Percentiles rank a stretch among this genome's conserved stretches.
Evolutionary conservation across 116 monocot genomes (phyloP).

Genomic region (Trichopus zeylanicus): DNA sequence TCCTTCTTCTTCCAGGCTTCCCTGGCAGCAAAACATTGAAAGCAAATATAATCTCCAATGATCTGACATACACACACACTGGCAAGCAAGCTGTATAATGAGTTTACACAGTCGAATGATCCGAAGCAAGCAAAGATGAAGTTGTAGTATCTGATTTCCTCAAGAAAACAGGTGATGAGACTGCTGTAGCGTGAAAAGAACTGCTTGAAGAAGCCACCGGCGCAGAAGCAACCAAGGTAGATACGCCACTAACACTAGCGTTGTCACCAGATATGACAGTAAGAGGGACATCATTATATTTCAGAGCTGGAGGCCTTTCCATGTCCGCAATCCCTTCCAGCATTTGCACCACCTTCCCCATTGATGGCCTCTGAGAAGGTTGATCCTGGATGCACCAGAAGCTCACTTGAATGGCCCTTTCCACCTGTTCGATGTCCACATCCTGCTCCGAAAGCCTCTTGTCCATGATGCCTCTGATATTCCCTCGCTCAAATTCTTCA

Average conservation of each 20-base stretch:
- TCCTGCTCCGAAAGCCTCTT: conserved; percentile 34
- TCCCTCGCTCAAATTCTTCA: conserved; percentile 63
- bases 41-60: too few relatives aligned
- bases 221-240: conserved; percentile 19
- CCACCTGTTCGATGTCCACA: conserved; percentile 55
- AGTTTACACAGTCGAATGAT: conserved; percentile 1
- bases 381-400: conserved; percentile 96
- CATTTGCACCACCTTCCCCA: conserved; percentile 88
- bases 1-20: neutral
- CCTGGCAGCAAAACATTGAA: neutral
- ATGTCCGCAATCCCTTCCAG: conserved; percentile 75
- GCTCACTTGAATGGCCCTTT: conserved; percentile 51
- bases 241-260: conserved; percentile 11
- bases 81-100: too few relatives aligned
- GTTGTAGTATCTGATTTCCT: conserved; percentile 17
- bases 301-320: conserved; percentile 57
- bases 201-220: conserved; percentile 18
- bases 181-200: conserved; percentile 5
- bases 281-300: conserved; percentile 22
- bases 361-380: conserved; percentile 64
- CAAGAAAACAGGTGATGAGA: conserved; percentile 6
- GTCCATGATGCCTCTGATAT: conserved; percentile 36
- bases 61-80: neutral
- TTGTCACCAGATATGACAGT: conserved; percentile 22
- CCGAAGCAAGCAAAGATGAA: conserved; percentile 17